phyloP scores from a whole-genome alignment of 305 asterid genomes.

The Solanum aculeatissimum region DNA sequence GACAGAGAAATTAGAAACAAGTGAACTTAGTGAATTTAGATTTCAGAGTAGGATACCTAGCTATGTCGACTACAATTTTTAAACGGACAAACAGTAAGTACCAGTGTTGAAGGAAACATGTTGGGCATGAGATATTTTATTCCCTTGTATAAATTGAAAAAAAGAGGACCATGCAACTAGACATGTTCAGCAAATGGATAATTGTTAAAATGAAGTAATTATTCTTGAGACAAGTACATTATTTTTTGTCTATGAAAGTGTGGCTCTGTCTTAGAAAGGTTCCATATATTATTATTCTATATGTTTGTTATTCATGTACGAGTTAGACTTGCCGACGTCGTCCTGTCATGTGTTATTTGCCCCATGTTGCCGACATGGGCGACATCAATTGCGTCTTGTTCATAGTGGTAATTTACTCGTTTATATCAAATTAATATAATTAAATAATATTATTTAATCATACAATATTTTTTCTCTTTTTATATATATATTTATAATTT shows the following conservation, averaged over 20 bases:
- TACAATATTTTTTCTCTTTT: too few species aligned
- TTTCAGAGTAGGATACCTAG: too few species aligned
- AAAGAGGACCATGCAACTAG: background rate
- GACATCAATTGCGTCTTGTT: background rate
- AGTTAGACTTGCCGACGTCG: background rate
- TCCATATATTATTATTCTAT: background rate
- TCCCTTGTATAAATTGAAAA: background rate
- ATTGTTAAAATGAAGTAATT: background rate
- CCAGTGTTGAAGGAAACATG: background rate
- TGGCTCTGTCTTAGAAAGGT: background rate
- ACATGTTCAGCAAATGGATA: background rate
- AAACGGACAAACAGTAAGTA: background rate
- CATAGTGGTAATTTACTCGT: background rate
- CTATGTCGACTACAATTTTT: background rate
- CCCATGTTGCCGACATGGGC: background rate
- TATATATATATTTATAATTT: too few species aligned
- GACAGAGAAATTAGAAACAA: too few species aligned
- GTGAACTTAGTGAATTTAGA: too few species aligned
- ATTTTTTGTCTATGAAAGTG: background rate
- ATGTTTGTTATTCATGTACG: background rate
- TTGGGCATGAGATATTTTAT: background rate
- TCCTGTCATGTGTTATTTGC: background rate
- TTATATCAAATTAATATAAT: background rate
- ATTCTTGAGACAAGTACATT: background rate
- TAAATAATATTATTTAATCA: too few species aligned